A percentile compares a stretch with the other conserved stretches of the same genome.
Conservation (phyloP, 2,329 filamentous ascomycete species). For the Penicillium frequentans region DNA sequence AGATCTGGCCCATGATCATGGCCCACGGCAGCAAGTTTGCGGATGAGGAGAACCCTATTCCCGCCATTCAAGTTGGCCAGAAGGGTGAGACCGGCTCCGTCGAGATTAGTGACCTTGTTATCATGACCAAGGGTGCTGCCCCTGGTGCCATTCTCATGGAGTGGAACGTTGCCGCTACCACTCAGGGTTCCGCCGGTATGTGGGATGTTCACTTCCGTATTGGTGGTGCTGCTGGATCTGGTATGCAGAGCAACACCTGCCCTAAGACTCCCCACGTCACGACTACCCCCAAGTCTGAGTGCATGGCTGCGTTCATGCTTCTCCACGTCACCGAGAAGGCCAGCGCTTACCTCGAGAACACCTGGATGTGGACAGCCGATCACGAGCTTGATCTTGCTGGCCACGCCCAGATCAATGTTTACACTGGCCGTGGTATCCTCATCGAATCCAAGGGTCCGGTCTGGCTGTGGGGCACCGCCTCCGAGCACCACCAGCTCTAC, state of each 20-base stretch:
- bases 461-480: constrained; percentile 76
- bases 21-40: constrained; percentile 73
- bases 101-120: constrained; percentile 84
- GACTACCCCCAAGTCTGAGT: constrained; percentile 63
- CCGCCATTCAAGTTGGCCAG: constrained; percentile 83
- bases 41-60: constrained; percentile 71
- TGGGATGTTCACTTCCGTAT: constrained; percentile 98
- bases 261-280: constrained; percentile 68
- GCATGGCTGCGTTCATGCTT: constrained; percentile 70
- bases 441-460: constrained; percentile 77
- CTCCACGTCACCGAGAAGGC: constrained; percentile 56
- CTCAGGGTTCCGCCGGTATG: constrained; percentile 71
- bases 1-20: constrained; percentile 89
- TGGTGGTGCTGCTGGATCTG: constrained; percentile 80
- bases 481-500: constrained; percentile 62
- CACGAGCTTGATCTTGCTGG: constrained; percentile 78
- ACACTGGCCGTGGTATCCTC: constrained; percentile 80
- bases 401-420: constrained; percentile 70
- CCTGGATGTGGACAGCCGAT: constrained; percentile 87
- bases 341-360: constrained; percentile 81
- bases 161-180: constrained; percentile 74
- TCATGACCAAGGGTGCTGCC: constrained; percentile 78
- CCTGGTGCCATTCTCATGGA: constrained; percentile 88
- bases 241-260: constrained; percentile 78
- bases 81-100: constrained; percentile 74